Percentiles rank a stretch among this genome's conserved stretches.
These are phyloP conservation scores for Byssochlamys sp. DNA, from an alignment of 2,329 filamentous ascomycete genomes.

Conservation along the genomic window DNA sequence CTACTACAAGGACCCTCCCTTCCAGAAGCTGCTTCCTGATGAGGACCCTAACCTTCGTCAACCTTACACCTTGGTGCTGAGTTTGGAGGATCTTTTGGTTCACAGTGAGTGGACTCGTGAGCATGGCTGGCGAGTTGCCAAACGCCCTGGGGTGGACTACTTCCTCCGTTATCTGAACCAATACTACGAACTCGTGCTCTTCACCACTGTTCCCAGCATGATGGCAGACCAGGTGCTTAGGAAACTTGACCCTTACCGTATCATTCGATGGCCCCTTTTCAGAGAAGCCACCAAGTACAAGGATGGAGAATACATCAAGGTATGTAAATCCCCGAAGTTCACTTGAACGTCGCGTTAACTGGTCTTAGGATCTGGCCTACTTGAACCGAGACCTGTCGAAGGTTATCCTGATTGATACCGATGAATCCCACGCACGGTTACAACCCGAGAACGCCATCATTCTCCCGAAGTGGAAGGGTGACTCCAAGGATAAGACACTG, in stretches of 20 bases:
- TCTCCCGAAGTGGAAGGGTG: slow-evolving; percentile 79
- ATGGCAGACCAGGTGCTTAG: slow-evolving; percentile 79
- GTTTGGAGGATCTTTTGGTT: slow-evolving; percentile 83
- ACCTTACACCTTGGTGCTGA: slow-evolving; percentile 85
- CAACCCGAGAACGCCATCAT: slow-evolving; percentile 97
- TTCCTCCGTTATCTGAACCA: slow-evolving; percentile 93
- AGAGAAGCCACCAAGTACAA: slow-evolving; percentile 95
- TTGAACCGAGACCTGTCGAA: slow-evolving; percentile 93
- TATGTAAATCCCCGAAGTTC: slow-evolving; percentile 31
- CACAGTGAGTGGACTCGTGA: slow-evolving; percentile 92
- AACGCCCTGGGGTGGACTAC: slow-evolving; percentile 91
- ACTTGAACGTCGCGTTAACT: slow-evolving; percentile 3
- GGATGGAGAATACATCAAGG: slow-evolving; percentile 92
- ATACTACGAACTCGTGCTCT: slow-evolving; percentile 95
- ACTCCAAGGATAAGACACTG: slow-evolving; percentile 72
- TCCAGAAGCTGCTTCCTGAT: slow-evolving; percentile 75
- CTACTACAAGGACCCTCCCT: slow-evolving; percentile 94
- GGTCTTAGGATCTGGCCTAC: slow-evolving; percentile 76
- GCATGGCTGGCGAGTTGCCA: slow-evolving; percentile 89
- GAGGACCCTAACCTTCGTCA: slow-evolving; percentile 66
- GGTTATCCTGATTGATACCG: slow-evolving; percentile 87
- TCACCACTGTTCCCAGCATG: slow-evolving; percentile 76
- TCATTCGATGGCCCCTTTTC: slow-evolving; percentile 91
- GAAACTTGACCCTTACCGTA: slow-evolving; percentile 88
- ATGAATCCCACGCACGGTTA: slow-evolving; percentile 67